Conservation (phyloP, 257 asterid genomes). For the Solanum pennellii region DNA sequence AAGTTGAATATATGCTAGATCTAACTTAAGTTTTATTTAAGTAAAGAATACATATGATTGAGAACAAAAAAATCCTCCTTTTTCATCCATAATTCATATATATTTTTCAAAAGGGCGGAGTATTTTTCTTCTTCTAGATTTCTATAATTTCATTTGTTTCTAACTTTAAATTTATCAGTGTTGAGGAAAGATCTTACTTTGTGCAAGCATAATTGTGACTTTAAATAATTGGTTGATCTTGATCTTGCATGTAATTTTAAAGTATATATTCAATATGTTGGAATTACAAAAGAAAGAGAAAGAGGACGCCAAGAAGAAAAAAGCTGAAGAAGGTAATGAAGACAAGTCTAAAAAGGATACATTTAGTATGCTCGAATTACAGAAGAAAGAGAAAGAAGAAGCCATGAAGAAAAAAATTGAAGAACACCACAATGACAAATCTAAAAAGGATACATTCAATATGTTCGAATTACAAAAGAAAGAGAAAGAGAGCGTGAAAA, state of each 20-base stretch:
- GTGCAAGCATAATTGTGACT: not conserved
- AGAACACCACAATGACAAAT: not conserved
- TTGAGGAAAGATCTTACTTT: not conserved
- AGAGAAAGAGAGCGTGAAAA: not conserved
- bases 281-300: not conserved
- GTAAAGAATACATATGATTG: not conserved
- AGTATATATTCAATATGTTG: not conserved
- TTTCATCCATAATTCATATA: not conserved
- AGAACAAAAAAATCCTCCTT: not conserved
- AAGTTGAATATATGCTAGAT: not conserved
- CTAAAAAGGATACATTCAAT: not conserved
- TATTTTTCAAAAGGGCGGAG: not conserved
- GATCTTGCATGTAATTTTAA: not conserved
- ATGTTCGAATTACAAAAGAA: not conserved
- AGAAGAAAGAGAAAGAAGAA: not conserved
- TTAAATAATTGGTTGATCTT: not conserved
- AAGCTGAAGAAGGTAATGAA: not conserved
- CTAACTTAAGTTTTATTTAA: not conserved
- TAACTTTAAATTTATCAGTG: not conserved
- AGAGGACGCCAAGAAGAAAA: not conserved
- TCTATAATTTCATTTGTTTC: not conserved
- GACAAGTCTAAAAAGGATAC: not conserved
- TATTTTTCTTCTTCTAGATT: not conserved
- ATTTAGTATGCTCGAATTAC: not conserved
- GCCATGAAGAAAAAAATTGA: not conserved